Percentiles rank a stretch among this genome's conserved stretches.
Evolutionary conservation across 768 basidiomycete species (phyloP).

Genomic region (Russula griseocarnosa): DNA sequence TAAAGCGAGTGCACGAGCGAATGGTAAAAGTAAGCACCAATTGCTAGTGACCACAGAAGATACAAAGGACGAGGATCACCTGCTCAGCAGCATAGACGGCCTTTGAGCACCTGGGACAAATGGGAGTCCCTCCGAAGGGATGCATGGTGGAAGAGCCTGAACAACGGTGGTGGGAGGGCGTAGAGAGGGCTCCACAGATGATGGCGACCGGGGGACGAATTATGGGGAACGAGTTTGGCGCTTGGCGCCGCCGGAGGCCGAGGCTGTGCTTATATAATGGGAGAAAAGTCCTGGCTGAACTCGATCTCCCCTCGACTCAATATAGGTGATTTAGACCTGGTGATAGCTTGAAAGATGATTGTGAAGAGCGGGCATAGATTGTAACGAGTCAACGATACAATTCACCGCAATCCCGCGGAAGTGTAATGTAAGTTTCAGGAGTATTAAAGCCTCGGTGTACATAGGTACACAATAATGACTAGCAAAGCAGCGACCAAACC

Average conservation of each 20-base stretch:
- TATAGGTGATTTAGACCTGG: too few species aligned
- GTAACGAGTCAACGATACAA: background rate
- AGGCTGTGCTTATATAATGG: slow-evolving; percentile 9
- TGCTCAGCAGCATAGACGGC: slow-evolving; percentile 87
- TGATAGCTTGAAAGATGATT: background rate
- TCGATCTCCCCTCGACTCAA: background rate
- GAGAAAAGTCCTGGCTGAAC: background rate
- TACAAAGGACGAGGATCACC: slow-evolving; percentile 41
- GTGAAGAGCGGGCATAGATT: background rate
- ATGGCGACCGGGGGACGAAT: background rate
- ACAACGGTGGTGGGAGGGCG: slow-evolving; percentile 1
- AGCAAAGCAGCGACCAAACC: background rate
- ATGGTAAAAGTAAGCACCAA: background rate
- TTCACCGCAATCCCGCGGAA: background rate
- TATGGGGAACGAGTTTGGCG: background rate
- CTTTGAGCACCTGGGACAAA: slow-evolving; percentile 71
- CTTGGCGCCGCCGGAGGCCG: slow-evolving; percentile 9
- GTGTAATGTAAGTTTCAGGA: background rate
- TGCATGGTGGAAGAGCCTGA: slow-evolving; percentile 45
- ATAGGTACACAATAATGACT: background rate
- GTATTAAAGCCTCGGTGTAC: background rate
- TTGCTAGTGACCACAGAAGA: background rate
- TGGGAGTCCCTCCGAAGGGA: slow-evolving; percentile 65
- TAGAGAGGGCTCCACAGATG: background rate
- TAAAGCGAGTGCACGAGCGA: slow-evolving; percentile 8